Percentiles rank a stretch among this genome's conserved stretches.
phyloP scores from a whole-genome alignment of 2,329 filamentous ascomycete genomes.

The Ilyonectria destructans region DNA sequence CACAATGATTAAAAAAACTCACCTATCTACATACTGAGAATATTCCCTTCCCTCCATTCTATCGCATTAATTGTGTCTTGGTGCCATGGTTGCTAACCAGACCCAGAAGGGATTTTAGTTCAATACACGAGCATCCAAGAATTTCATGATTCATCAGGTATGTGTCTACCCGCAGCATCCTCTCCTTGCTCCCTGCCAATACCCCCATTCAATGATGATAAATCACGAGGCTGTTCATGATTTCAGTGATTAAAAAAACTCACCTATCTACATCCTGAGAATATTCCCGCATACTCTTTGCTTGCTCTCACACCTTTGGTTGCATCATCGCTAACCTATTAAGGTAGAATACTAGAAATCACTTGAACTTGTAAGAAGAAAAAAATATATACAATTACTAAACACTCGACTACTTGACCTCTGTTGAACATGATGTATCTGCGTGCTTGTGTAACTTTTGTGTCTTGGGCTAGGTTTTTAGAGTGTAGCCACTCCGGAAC shows the following conservation, averaged over 20 bases:
- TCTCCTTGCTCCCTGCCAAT: not conserved
- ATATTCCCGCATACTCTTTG: not conserved
- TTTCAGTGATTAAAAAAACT: slow-evolving; percentile 57
- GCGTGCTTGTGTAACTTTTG: not conserved
- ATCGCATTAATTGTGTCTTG: not conserved
- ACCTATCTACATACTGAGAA: slow-evolving; percentile 47
- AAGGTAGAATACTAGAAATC: not conserved
- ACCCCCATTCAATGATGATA: slow-evolving; percentile 57
- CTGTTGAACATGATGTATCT: not conserved
- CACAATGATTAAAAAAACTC: slow-evolving; percentile 56
- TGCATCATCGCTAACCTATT: slow-evolving; percentile 3
- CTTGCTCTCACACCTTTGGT: slow-evolving; percentile 1
- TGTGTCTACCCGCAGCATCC: not conserved
- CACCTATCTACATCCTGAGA: slow-evolving; percentile 46
- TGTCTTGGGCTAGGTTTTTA: no score
- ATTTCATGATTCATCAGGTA: not conserved
- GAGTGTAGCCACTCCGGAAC: not conserved
- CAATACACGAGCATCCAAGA: not conserved
- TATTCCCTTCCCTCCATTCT: not conserved
- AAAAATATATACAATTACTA: not conserved
- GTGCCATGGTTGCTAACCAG: not conserved
- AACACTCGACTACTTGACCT: not conserved
- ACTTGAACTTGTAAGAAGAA: no score
- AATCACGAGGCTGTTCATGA: slow-evolving; percentile 66
- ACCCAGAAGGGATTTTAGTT: not conserved